phyloP scores from a whole-genome alignment of 139 green algal genomes.

The Ettlia oleoabundans region DNA sequence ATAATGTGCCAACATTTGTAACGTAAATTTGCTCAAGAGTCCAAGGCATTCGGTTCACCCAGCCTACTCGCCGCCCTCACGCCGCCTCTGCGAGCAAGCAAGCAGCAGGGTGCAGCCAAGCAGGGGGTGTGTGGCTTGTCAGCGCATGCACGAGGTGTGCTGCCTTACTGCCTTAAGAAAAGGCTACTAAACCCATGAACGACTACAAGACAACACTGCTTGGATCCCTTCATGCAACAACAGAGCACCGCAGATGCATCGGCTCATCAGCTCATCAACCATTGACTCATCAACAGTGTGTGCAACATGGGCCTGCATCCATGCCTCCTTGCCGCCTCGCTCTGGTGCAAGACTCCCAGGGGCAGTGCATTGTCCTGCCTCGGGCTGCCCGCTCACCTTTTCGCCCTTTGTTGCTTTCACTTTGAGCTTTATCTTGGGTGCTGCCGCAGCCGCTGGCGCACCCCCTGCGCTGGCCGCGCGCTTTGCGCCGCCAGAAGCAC shows the following conservation, averaged over 20 bases:
- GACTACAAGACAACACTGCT: too few species aligned
- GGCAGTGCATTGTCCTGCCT: too few species aligned
- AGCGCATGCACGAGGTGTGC: not conserved
- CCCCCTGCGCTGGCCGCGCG: not conserved
- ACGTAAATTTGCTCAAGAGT: too few species aligned
- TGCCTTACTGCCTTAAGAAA: too few species aligned
- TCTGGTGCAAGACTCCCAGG: too few species aligned
- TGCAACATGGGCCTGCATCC: not conserved
- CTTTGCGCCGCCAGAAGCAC: not conserved
- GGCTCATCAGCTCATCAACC: too few species aligned
- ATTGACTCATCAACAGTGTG: too few species aligned
- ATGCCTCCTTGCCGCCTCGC: not conserved
- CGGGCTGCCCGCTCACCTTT: slow-evolving; percentile 20
- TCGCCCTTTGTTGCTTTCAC: slow-evolving; percentile 8
- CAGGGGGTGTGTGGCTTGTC: not conserved
- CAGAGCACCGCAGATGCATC: too few species aligned
- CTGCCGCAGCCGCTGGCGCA: not conserved
- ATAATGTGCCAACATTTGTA: too few species aligned
- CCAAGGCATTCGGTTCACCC: not conserved
- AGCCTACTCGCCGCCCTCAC: slow-evolving; percentile 5
- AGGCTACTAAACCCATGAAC: too few species aligned
- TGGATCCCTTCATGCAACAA: too few species aligned
- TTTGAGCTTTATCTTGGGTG: slow-evolving; percentile 22
- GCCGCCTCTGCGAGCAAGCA: slow-evolving; percentile 3
- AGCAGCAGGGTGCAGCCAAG: not conserved